A percentile compares a stretch with the other conserved stretches of the same genome.
Conservation (phyloP, 116 monocot genomes). For the Dioscorea cayenensis region DNA sequence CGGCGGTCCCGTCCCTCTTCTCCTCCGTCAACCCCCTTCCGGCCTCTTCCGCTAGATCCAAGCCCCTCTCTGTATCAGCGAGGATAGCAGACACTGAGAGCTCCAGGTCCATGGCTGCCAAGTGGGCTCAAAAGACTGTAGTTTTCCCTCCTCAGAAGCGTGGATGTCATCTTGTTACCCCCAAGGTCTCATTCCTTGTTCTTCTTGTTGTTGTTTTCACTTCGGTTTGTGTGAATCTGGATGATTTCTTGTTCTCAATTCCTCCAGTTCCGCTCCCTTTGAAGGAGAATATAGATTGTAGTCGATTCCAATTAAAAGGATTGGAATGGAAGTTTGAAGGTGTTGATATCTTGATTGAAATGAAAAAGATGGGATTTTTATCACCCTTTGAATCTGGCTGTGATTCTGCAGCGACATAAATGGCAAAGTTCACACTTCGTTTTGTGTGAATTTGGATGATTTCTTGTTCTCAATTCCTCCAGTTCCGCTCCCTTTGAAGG, state of each 20-base stretch:
- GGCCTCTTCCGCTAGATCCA: neutral
- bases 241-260: neutral
- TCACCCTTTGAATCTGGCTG: neutral
- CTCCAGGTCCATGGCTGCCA: constrained; percentile 51
- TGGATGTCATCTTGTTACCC: constrained; percentile 82
- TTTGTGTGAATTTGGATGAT: neutral
- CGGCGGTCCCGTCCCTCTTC: constrained; percentile 1
- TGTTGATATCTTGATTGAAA: too few species aligned
- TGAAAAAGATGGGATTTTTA: neutral
- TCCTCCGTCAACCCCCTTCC: constrained; percentile 9
- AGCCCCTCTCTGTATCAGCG: neutral
- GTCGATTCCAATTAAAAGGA: too few species aligned
- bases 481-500: too few species aligned
- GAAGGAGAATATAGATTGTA: too few species aligned
- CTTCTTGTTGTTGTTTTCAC: too few species aligned
- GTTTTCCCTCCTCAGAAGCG: constrained; percentile 75
- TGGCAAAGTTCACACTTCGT: too few species aligned
- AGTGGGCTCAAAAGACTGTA: constrained; percentile 96
- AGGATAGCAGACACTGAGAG: constrained; percentile 1
- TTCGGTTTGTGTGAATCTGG: neutral
- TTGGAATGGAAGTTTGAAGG: neutral
- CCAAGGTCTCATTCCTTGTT: constrained; percentile 33
- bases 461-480: neutral
- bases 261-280: too few species aligned
- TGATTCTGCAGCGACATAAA: too few species aligned